Conservation (phyloP, 768 basidiomycete species). For the Cyathus striatus region DNA sequence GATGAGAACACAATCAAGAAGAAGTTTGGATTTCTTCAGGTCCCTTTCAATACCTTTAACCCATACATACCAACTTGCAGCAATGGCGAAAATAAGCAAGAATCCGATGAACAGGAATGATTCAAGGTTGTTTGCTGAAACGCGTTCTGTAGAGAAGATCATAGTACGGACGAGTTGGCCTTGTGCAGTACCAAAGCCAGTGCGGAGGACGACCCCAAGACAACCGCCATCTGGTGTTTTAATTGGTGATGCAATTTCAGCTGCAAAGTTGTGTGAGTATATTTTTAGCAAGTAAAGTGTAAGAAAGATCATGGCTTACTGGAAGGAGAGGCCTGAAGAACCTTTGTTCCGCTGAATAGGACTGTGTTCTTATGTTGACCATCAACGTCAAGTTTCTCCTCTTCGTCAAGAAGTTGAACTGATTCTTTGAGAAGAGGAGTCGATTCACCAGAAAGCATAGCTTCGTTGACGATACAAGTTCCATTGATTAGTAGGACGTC, state of each 20-base stretch:
- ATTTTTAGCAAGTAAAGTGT: too few species aligned
- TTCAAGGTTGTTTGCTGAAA: slow-evolving; percentile 94
- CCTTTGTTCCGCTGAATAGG: slow-evolving; percentile 95
- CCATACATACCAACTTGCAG: slow-evolving; percentile 99
- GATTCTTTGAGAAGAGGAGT: slow-evolving; percentile 96
- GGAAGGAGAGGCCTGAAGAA: slow-evolving; percentile 73
- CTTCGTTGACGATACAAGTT: slow-evolving; percentile 96
- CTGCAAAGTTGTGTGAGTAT: slow-evolving; percentile 14
- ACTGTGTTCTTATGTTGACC: slow-evolving; percentile 82
- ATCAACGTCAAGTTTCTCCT: slow-evolving; percentile 81
- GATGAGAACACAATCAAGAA: slow-evolving; percentile 94
- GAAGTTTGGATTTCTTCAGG: slow-evolving; percentile 89
- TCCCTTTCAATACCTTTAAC: slow-evolving; percentile 90
- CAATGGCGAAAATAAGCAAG: slow-evolving; percentile 94
- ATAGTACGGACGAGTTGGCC: slow-evolving; percentile 97
- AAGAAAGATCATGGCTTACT: too few species aligned
- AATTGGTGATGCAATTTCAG: slow-evolving; percentile 35
- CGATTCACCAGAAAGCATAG: slow-evolving; percentile 98
- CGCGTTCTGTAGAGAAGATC: slow-evolving; percentile 97
- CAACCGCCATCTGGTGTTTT: slow-evolving; percentile 90
- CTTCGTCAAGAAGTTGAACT: slow-evolving; percentile 73
- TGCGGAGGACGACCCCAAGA: slow-evolving; percentile 87
- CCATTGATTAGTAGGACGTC: slow-evolving; percentile 92
- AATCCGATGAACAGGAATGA: slow-evolving; percentile 98
- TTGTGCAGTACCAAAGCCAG: slow-evolving; percentile 96